Evolutionary conservation across 1,139 yeast genomes (phyloP).

Genomic region (Saccharomyces hybrid): DNA sequence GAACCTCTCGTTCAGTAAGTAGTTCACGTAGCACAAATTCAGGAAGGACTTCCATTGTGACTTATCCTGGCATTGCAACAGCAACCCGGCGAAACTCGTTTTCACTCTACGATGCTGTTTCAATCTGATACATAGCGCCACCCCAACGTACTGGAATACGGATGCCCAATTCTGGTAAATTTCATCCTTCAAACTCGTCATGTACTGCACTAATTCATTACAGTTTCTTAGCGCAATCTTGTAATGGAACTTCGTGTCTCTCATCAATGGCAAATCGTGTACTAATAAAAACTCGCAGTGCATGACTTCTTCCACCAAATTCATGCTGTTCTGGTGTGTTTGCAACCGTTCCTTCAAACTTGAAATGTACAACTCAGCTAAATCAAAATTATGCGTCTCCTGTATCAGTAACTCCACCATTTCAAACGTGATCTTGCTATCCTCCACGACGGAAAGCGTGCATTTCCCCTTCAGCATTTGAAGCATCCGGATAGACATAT

Average conservation of each 20-base stretch:
- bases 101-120: constrained; percentile 9
- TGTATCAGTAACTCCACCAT: constrained; percentile 18
- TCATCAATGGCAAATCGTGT: constrained; percentile 17
- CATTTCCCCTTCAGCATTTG: constrained; percentile 14
- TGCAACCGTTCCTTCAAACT: constrained; percentile 20
- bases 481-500: constrained; percentile 19
- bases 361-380: constrained; percentile 26
- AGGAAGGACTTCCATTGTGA: constrained; percentile 7
- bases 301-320: constrained; percentile 17
- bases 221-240: constrained; percentile 24
- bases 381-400: constrained; percentile 25
- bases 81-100: constrained; percentile 7
- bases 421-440: constrained; percentile 19
- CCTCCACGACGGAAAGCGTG: constrained; percentile 23
- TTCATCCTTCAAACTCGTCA: constrained; percentile 5
- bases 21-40: constrained; percentile 5
- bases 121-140: constrained; percentile 9
- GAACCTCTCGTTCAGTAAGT: constrained; percentile 14
- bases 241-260: constrained; percentile 15
- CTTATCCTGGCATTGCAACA: background rate
- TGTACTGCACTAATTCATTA: constrained; percentile 12
- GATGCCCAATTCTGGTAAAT: constrained; percentile 12
- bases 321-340: constrained; percentile 12
- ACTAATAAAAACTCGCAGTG: constrained; percentile 19
- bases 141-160: constrained; percentile 16